A percentile compares a stretch with the other conserved stretches of the same genome.
Conservation (phyloP, 768 basidiomycete genomes). For the Lactarius deliciosus region DNA sequence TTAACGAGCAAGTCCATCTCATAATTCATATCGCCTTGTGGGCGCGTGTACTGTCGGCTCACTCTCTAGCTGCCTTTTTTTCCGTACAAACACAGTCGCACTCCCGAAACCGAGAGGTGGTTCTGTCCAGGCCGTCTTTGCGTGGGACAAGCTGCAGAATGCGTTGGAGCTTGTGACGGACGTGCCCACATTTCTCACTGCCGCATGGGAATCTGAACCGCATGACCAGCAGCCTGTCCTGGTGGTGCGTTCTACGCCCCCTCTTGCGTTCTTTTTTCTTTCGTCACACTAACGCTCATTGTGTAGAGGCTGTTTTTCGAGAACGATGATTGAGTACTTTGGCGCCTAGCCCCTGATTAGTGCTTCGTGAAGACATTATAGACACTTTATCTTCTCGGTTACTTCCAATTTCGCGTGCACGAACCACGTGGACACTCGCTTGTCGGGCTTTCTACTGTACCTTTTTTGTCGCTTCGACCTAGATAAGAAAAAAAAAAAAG, state of each 20-base stretch:
- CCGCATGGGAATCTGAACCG: background rate
- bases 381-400: background rate
- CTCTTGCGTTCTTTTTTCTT: background rate
- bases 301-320: constrained; percentile 15
- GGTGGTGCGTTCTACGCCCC: constrained; percentile 9
- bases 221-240: too few relatives aligned
- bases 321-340: background rate
- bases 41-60: background rate
- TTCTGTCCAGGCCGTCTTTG: background rate
- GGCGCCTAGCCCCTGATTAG: background rate
- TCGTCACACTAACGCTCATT: background rate
- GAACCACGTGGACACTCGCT: background rate
- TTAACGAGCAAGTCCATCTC: constrained; percentile 12
- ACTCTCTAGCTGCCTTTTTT: background rate
- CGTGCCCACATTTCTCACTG: background rate
- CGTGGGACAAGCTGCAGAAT: background rate
- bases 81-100: background rate
- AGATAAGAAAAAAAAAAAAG: background rate
- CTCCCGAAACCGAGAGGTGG: background rate
- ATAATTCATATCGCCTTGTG: background rate
- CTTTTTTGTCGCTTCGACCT: background rate
- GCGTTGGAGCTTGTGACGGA: constrained; percentile 3
- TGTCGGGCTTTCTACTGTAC: background rate
- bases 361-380: background rate
- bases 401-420: background rate